phyloP scores from a whole-genome alignment of 371 early-diverging fungal species.

The Apophysomyces trapeziformis region DNA sequence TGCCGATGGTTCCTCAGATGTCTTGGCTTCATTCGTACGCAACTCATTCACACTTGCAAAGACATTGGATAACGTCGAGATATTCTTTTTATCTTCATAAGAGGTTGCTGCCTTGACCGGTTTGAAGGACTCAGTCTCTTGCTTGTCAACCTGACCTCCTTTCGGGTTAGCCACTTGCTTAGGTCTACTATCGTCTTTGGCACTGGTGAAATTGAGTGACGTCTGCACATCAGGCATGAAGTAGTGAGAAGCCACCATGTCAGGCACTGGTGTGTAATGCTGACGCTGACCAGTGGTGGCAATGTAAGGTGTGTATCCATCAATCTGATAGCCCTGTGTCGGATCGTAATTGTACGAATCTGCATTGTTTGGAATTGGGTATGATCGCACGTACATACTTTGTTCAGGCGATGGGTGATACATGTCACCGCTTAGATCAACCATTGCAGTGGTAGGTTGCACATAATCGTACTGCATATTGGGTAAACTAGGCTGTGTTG shows the following conservation, averaged over 20 bases:
- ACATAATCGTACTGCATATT: neutral
- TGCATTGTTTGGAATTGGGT: neutral
- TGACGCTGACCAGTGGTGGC: conserved; percentile 11
- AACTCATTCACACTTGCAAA: conserved; percentile 5
- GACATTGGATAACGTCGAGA: conserved; percentile 15
- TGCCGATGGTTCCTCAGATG: neutral
- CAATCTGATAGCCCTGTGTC: neutral
- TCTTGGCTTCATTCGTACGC: conserved; percentile 1
- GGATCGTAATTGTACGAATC: neutral
- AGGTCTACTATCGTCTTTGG: neutral
- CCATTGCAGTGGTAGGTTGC: neutral
- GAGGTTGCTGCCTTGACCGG: neutral
- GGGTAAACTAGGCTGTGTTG: neutral
- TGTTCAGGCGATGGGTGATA: neutral
- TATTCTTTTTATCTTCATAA: conserved; percentile 10
- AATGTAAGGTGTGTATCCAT: neutral
- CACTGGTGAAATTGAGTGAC: conserved; percentile 12
- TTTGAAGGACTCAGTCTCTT: conserved; percentile 5
- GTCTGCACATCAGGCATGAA: conserved; percentile 14
- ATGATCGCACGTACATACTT: conserved; percentile 6
- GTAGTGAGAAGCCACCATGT: conserved; percentile 9
- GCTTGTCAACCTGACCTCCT: conserved; percentile 9
- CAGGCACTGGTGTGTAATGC: conserved; percentile 14
- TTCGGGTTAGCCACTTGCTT: conserved; percentile 9
- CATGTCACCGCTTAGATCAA: neutral